Base-by-base conservation (phyloP, 306 rosid genomes). In the Quercus alba region DNA sequence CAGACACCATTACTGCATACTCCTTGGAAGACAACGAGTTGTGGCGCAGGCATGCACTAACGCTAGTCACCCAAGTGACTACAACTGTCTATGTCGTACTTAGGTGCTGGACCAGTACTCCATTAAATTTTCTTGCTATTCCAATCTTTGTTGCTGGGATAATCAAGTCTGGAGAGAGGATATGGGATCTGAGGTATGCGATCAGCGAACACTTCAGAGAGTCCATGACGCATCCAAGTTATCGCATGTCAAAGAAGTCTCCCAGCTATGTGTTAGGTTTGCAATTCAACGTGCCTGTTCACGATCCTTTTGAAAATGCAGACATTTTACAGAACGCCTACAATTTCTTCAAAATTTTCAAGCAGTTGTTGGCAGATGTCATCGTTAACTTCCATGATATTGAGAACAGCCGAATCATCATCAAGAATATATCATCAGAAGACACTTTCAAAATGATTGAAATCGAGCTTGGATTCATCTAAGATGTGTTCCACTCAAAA, bases 391-490 rank as follows among this genome's bases (percentile, higher is more conserved):
- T 80, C 18, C 77, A 81, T 35, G 87, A 89, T 49, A 69, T 61
- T 3, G 1, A 18, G 19, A 35, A 66, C 6, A 81, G 79, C 56
- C 79, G 33, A 33, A 1, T 13, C 19, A 79, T 83, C 59, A 85
- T 85, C 62, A 63, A 46, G 7, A 56, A 4, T 0, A 21, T 15
- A 4, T 1, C 54, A 1, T 84, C 57, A 23, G 2, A 31, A 0
- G 7, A 17, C 11, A 82, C 84, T 74, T 89, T 84, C 74, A 5
- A 66, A 56, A 80, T 83, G 17, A 58, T 87, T 10, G 91, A 79
- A 56, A 21, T 89, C 10, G 93, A 89, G 80, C 89, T 89, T 4
- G 93, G 84, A 49, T 75, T 89, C 8, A 72, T 83, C 75, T 80
- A 85, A 72, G 91, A 89, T 74, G 23, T 72, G 19, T 21, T 89